Evolutionary conservation across 257 asterid species (phyloP), one percentile per base, ranked within the genome.

Genomic region (Henckelia pumila): DNA sequence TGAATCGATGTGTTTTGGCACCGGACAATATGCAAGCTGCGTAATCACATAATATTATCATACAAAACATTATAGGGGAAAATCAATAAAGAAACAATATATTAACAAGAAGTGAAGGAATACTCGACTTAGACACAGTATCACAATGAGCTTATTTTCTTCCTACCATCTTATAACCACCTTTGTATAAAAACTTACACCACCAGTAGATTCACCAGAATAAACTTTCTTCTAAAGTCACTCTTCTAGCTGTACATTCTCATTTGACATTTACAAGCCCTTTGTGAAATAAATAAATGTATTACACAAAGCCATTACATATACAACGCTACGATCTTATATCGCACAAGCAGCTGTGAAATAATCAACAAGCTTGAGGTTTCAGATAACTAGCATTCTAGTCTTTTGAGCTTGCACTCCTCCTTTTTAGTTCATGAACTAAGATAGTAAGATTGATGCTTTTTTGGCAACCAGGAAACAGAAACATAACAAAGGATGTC

Each of bases 21-120:
- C 11, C 89, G 83, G 49, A 93, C 99, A 8, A 93, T 73, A 79
- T 90, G 99, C 83, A 93, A 76, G 81, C 98, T 92, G 84, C 76
- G 67, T 55, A 56, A 10, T 29, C 30, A n/a, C 63, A 30, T 37
- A 16, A 25, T 14, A 1, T 53, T 25, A 59, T 30, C 21, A 40
- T 40, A 40, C 13, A 13, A 40, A 11, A 10, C 50, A 40, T 10
- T 40, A 11, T 13, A 11, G 50, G 47, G 13, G 14, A 4, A 9
- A 8, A 13, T 0, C 0, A 40, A 40, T 11, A 40, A 40, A 40
- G n/a, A 40, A 40, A 3, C 50, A 40, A 40, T 11, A 11, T 13
- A 40, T 2, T 5, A 40, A 40, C n/a, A 40, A 40, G 50, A 2
- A 40, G 50, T 13, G 2, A 40, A 10, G n/a, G 50, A 3, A 40